Evolutionary conservation across 768 basidiomycete genomes (phyloP), one percentile per base, ranked within the genome.

Genomic region (Boletus reticulatus): DNA sequence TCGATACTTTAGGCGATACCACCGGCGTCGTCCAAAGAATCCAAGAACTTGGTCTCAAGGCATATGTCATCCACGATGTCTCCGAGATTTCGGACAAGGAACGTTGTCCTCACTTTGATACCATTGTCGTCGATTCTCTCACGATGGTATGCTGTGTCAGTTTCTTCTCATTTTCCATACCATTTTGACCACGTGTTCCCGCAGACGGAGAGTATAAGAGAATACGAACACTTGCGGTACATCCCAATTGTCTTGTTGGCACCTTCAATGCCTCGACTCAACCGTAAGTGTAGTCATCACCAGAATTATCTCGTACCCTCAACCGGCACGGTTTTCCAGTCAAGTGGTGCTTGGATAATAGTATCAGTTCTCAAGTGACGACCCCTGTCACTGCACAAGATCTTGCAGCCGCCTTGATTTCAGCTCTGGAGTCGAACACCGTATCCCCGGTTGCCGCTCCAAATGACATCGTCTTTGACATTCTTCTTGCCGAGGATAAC

Each of bases 281-380:
- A 92, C 60, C 77, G 89, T 92, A 71, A 70, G 90, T 67, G 47
- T 50, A 34, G 9, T 44, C 4, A 10, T 14, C 24, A 48, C 41
- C 27, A 16, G 37, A 50, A 43, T n/a, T 29, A 36, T 48, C 7
- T 37, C 31, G 17, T 20, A 5, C 4, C 24, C 55, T 61, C 45
- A 68, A 49, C 45, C 14, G 19, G 44, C 42, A 20, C 14, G 51
- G 11, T 19, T 52, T 53, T 58, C 53, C 72, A 86, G 93, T 97
- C 65, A 96, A 96, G 82, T 94, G 92, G 88, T 97, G 94, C 70
- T 75, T 96, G 50, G 94, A 97, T 73, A 94, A 96, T 73, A 94
- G 94, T 59, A 96, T 99, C 67, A 91, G 88, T 58, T 90, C 95
- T 16, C 94, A 97, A 67, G 86, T 96, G 62, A 97, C 94, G 2